Evolutionary conservation across 129 eudicot genomes (phyloP).

Genomic region (Saussurea involucrata): DNA sequence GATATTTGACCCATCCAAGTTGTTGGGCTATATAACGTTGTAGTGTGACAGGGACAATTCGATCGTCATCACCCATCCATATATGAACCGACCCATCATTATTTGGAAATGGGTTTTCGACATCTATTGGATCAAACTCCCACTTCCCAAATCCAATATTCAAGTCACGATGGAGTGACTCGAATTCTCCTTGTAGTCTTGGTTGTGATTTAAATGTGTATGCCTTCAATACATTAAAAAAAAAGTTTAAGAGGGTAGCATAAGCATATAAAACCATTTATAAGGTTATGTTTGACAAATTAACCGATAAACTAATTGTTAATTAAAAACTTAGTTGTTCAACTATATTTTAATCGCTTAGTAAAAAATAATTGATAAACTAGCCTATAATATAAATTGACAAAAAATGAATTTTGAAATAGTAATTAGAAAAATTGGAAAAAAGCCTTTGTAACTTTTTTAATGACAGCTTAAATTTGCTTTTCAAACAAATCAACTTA

Average conservation of each 20-base stretch:
- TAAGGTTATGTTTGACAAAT: not conserved
- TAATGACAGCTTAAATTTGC: no score
- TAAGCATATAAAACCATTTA: no score
- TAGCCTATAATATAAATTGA: not conserved
- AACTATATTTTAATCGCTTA: no score
- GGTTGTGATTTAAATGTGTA: slow-evolving; percentile 1
- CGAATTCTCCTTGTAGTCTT: slow-evolving; percentile 65
- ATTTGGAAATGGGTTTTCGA: slow-evolving; percentile 43
- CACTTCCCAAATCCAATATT: slow-evolving; percentile 67
- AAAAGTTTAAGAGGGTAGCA: not conserved
- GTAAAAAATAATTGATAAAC: not conserved
- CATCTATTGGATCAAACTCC: slow-evolving; percentile 76
- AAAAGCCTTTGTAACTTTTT: no score
- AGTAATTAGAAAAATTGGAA: not conserved
- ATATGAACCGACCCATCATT: slow-evolving; percentile 51
- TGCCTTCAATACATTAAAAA: slow-evolving; percentile 11
- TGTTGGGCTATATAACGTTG: slow-evolving; percentile 52
- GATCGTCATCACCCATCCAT: slow-evolving; percentile 76
- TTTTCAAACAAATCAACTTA: no score
- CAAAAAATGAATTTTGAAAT: not conserved
- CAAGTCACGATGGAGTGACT: slow-evolving; percentile 61
- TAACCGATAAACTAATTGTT: not conserved
- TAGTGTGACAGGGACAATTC: slow-evolving; percentile 43
- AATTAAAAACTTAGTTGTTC: no score
- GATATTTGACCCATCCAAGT: slow-evolving; percentile 65